phyloP scores from a whole-genome alignment of 1,284 basidiomycete genomes.

The Ceratobasidium sp. region DNA sequence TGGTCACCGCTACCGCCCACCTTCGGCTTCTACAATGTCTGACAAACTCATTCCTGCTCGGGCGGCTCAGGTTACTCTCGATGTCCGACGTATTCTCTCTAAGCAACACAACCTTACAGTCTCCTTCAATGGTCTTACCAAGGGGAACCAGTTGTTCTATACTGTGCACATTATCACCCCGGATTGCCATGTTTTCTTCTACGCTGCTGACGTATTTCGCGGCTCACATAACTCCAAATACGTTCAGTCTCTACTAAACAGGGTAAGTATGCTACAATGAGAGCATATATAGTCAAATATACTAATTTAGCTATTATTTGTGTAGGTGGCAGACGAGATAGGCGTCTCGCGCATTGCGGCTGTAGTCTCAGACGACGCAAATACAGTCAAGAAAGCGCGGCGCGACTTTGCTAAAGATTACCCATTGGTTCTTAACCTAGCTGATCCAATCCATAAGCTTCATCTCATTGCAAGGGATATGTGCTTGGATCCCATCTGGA shows the following conservation, averaged over 20 bases:
- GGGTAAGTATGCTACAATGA: neutral
- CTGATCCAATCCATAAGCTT: constrained; percentile 8
- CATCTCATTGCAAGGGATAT: neutral
- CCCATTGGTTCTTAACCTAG: constrained; percentile 1
- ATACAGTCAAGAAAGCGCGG: constrained; percentile 12
- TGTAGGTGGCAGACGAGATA: constrained; percentile 8
- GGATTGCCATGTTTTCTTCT: neutral
- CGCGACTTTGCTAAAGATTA: constrained; percentile 7
- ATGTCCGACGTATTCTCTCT: neutral
- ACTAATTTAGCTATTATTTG: neutral
- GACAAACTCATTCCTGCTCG: constrained; percentile 18
- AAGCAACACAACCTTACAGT: neutral
- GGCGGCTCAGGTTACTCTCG: neutral
- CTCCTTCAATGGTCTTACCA: neutral
- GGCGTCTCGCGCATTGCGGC: neutral
- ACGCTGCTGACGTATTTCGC: neutral
- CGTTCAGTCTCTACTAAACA: neutral
- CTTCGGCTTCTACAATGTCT: neutral
- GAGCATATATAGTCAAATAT: no score
- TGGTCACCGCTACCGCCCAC: neutral
- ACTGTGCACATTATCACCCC: neutral
- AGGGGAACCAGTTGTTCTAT: constrained; percentile 1
- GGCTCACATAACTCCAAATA: constrained; percentile 14
- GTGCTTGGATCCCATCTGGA: neutral
- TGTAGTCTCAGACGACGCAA: constrained; percentile 13